Evolutionary conservation across 129 eudicot genomes (phyloP).

Genomic region (Flaveria brownii): DNA sequence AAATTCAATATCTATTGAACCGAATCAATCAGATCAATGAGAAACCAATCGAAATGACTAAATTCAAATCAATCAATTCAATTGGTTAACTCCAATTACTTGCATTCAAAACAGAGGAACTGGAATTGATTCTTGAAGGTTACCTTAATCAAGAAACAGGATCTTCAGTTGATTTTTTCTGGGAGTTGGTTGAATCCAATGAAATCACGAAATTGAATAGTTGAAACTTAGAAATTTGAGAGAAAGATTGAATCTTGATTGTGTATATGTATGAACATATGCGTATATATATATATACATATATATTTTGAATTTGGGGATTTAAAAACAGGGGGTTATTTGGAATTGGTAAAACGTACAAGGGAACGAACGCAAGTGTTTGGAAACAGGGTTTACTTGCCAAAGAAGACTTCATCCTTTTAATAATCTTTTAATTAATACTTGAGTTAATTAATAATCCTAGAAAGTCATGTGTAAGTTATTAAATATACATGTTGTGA

Average conservation of each 20-base stretch:
- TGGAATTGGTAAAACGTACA: slow-evolving; percentile 41
- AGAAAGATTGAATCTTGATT: slow-evolving; percentile 4
- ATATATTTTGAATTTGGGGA: not conserved
- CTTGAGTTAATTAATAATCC: not conserved
- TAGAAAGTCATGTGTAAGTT: not conserved
- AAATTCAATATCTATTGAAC: no score
- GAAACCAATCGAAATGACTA: no score
- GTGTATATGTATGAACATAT: slow-evolving; percentile 4
- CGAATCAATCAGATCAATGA: no score
- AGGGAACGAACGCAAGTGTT: slow-evolving; percentile 35
- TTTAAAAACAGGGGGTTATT: slow-evolving; percentile 24
- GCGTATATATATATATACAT: not conserved
- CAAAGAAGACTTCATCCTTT: slow-evolving; percentile 45
- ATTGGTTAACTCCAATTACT: not conserved
- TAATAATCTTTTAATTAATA: not conserved
- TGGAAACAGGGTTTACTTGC: slow-evolving; percentile 53
- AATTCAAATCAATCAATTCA: not conserved
- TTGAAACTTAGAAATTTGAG: slow-evolving; percentile 16
- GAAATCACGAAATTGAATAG: slow-evolving; percentile 18
- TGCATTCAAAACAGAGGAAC: not conserved
- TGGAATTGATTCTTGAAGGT: not conserved
- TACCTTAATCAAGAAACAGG: slow-evolving; percentile 21
- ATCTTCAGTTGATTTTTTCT: slow-evolving; percentile 17
- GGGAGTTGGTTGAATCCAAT: not conserved
- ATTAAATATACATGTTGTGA: not conserved